phyloP scores from a whole-genome alignment of 2,329 filamentous ascomycete genomes.

The Colletotrichum spinosum region DNA sequence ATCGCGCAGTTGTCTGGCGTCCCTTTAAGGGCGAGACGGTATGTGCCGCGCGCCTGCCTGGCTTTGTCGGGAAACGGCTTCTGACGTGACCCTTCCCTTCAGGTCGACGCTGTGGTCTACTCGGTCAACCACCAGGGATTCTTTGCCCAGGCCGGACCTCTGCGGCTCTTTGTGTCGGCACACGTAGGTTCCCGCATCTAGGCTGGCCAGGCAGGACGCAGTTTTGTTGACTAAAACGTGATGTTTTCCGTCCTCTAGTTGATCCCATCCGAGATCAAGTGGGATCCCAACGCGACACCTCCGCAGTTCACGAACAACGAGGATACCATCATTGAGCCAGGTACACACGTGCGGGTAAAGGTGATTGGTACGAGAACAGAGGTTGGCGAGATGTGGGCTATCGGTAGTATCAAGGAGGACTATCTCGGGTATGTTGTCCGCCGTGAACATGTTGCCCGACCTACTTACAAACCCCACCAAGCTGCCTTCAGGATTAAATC shows the following conservation, averaged over 20 bases:
- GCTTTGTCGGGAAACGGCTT: slow-evolving; percentile 33
- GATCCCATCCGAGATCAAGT: slow-evolving; percentile 92
- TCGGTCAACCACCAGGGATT: slow-evolving; percentile 94
- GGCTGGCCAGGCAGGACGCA: slow-evolving; percentile 31
- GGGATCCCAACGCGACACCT: slow-evolving; percentile 95
- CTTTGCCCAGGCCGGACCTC: slow-evolving; percentile 84
- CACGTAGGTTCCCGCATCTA: slow-evolving; percentile 69
- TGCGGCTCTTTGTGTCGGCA: slow-evolving; percentile 83
- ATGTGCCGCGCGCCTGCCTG: slow-evolving; percentile 53
- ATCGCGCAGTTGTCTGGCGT: slow-evolving; percentile 96
- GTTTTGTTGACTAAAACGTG: slow-evolving; percentile 41
- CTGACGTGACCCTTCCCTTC: slow-evolving; percentile 41
- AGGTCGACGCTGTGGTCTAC: slow-evolving; percentile 95
- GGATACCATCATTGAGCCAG: slow-evolving; percentile 92
- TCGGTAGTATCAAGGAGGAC: slow-evolving; percentile 94
- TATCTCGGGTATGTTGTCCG: slow-evolving; percentile 69
- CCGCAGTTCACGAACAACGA: slow-evolving; percentile 96
- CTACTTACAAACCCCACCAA: slow-evolving; percentile 35
- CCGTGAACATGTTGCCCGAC: background rate
- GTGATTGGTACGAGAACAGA: slow-evolving; percentile 94
- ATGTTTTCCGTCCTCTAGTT: slow-evolving; percentile 63
- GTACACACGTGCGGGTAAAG: slow-evolving; percentile 93
- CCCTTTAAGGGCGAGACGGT: slow-evolving; percentile 99
- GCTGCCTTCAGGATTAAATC: slow-evolving; percentile 38
- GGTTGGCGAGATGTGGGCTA: slow-evolving; percentile 94